These are phyloP conservation scores for Ambrosia artemisiifolia DNA, from an alignment of 129 eudicot genomes.

Conservation along the genomic window DNA sequence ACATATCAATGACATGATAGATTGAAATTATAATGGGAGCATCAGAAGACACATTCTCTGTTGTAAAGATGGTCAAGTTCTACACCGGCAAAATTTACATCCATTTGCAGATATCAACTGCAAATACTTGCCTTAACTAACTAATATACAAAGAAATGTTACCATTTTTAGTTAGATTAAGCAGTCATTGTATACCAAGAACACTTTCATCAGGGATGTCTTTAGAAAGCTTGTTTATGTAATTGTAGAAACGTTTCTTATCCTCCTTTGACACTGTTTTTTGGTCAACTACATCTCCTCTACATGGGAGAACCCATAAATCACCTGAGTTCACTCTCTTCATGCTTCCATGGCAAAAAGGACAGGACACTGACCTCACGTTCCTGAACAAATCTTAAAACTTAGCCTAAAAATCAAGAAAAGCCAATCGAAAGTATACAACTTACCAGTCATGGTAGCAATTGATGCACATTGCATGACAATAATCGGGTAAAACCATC, in stretches of 20 bases:
- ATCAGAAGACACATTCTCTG: slow-evolving; percentile 14
- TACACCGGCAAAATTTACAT: slow-evolving; percentile 20
- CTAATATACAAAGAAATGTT: slow-evolving; percentile 20
- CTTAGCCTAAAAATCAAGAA: slow-evolving; percentile 23
- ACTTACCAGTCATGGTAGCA: slow-evolving; percentile 80
- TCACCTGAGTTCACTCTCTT: slow-evolving; percentile 70
- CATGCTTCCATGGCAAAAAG: slow-evolving; percentile 70
- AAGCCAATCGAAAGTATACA: not conserved
- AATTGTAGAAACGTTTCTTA: slow-evolving; percentile 49
- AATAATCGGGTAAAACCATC: slow-evolving; percentile 67
- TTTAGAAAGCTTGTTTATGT: slow-evolving; percentile 58
- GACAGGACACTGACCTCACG: slow-evolving; percentile 67
- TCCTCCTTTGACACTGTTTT: slow-evolving; percentile 54
- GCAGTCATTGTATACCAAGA: slow-evolving; percentile 59
- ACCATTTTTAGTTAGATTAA: slow-evolving; percentile 38
- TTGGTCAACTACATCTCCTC: slow-evolving; percentile 55
- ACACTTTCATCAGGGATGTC: slow-evolving; percentile 54
- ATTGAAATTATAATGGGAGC: slow-evolving; percentile 2
- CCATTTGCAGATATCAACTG: slow-evolving; percentile 24
- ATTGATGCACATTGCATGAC: slow-evolving; percentile 76
- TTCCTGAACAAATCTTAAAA: slow-evolving; percentile 43
- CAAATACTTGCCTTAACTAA: slow-evolving; percentile 17
- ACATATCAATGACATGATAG: not conserved
- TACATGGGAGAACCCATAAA: slow-evolving; percentile 66
- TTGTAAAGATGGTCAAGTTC: slow-evolving; percentile 6